These are phyloP conservation scores for Clonostachys chloroleuca DNA, from an alignment of 2,329 filamentous ascomycete species.

Conservation along the genomic window DNA sequence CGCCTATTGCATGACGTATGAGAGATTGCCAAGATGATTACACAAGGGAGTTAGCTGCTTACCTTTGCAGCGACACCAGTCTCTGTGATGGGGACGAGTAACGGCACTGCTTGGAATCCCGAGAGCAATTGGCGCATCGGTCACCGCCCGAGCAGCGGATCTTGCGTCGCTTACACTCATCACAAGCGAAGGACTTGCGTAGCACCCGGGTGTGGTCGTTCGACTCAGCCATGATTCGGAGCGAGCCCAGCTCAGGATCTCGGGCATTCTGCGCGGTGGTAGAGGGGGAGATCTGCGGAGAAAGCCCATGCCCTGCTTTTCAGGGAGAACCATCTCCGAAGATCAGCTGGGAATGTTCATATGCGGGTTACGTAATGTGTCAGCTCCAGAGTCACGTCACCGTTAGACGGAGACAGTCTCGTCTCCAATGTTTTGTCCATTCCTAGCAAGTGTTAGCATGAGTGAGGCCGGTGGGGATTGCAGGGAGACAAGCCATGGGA, in stretches of 20 bases:
- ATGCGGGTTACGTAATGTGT: not conserved
- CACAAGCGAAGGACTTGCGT: slow-evolving; percentile 1
- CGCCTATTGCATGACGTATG: not conserved
- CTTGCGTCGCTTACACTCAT: slow-evolving; percentile 1
- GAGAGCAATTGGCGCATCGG: not conserved
- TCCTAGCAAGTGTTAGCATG: not conserved
- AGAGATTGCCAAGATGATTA: not conserved
- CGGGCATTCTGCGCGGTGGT: not conserved
- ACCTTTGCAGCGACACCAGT: not conserved
- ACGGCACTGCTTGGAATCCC: not conserved
- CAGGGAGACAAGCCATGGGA: not conserved
- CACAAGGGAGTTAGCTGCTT: not conserved
- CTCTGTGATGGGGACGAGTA: slow-evolving; percentile 1
- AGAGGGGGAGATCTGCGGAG: not conserved
- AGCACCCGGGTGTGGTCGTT: not conserved
- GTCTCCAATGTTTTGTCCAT: not conserved
- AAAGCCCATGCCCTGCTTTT: not conserved
- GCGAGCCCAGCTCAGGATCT: not conserved
- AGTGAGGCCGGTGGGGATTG: no score
- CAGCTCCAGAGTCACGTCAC: not conserved
- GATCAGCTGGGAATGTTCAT: not conserved
- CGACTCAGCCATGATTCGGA: not conserved
- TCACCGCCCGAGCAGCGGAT: slow-evolving; percentile 1
- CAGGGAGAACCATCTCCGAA: not conserved
- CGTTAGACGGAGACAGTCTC: not conserved